Base-by-base conservation (phyloP, 1,284 basidiomycete species). In the Papiliotrema flavescens region DNA sequence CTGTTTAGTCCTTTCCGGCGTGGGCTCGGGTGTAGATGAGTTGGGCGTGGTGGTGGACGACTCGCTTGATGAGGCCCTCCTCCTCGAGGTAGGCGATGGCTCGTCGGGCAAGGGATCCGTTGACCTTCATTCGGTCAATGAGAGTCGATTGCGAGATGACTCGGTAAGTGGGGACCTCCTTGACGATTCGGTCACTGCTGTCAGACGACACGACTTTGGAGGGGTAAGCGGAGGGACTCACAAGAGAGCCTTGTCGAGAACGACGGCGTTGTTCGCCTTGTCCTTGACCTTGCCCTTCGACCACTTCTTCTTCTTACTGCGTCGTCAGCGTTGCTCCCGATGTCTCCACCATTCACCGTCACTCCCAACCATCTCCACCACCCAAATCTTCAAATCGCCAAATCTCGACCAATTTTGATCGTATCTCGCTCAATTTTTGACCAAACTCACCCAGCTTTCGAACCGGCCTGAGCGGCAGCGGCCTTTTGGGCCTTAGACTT, bases 241-340 rank as follows among this genome's bases (percentile, higher is more conserved):
- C 78, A 62, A 76, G 68, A 76, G 77, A 45, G 74, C 59, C 83
- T 95, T 92, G 84, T 96, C 92, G 74, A 96, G 86, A 69, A 87
- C 82, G 78, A 98, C 94, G 73, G 89, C 85, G 75, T 76, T 77
- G 76, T 88, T 86, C 73, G 90, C 91, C 87, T 97, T 97, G 82
- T 97, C 93, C 87, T 97, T 97, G 78, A 97, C 93, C 82, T 96
- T 96, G 79, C 94, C 94, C 85, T 98, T 98, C 68, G 93, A 97
- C 94, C 94, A 98, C 85, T 98, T 98, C 88, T 98, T 98, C 85
- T 98, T 98, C 85, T 97, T 97, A 63, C 75, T 77, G 54, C 46
- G 32, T 40, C 24, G 24, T 40, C 54, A 40, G n/a, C 32, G 45
- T 37, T 23, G 11, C 34, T 50, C 53, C 13, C 19, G 17, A 28